These are phyloP conservation scores for Trichophyton schoenleinii DNA, from an alignment of 2,329 filamentous ascomycete species.

Conservation along the genomic window DNA sequence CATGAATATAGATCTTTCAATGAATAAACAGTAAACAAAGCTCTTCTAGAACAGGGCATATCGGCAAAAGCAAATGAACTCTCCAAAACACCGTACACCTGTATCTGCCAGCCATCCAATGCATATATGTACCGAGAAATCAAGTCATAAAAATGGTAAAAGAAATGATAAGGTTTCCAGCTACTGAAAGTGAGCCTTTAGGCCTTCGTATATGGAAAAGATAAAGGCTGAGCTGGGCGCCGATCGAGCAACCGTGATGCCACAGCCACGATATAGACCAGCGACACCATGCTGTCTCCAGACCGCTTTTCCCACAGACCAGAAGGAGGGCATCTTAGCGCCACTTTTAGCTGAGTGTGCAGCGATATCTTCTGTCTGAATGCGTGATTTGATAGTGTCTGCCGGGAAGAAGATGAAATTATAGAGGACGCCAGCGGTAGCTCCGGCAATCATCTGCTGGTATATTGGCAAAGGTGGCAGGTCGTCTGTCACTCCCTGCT, in stretches of 20 bases:
- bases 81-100: not conserved
- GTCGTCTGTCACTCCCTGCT: constrained; percentile 14
- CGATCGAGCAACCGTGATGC: constrained; percentile 76
- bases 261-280: constrained; percentile 86
- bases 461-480: constrained; percentile 56
- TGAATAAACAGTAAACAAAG: no score
- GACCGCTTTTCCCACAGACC: constrained; percentile 56
- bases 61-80: not conserved
- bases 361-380: constrained; percentile 71
- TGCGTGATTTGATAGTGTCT: constrained; percentile 92
- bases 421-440: constrained; percentile 80
- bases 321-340: constrained; percentile 53
- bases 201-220: constrained; percentile 83
- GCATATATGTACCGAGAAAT: not conserved
- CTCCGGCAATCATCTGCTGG: constrained; percentile 80
- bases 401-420: constrained; percentile 97
- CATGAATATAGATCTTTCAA: no score
- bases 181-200: constrained; percentile 30
- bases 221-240: constrained; percentile 97
- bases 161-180: constrained; percentile 47
- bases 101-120: not conserved
- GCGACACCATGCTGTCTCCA: constrained; percentile 72
- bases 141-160: not conserved
- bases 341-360: constrained; percentile 24
- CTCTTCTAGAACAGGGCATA: no score